phyloP scores from a whole-genome alignment of 1,139 yeast species.

The Magnusiomyces sp. region DNA sequence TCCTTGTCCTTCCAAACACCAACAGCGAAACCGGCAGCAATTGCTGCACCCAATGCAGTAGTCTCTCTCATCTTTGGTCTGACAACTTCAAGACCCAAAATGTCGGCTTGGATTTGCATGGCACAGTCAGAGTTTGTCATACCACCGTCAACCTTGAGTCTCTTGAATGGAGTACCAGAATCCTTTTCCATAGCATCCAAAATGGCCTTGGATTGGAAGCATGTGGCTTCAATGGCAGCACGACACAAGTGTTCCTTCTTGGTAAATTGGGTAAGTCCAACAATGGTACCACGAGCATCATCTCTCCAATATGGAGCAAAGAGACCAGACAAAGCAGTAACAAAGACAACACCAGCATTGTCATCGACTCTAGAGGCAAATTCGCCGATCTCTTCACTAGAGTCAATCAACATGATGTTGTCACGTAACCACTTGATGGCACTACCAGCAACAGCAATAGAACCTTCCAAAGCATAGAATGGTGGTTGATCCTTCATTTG shows the following conservation, averaged over 20 bases:
- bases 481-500: constrained; percentile 77
- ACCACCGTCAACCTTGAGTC: constrained; percentile 80
- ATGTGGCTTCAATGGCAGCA: constrained; percentile 92
- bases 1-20: constrained; percentile 69
- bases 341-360: constrained; percentile 89
- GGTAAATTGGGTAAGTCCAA: constrained; percentile 87
- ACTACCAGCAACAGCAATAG: constrained; percentile 94
- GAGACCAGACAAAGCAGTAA: constrained; percentile 89
- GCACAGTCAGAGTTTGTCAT: constrained; percentile 89
- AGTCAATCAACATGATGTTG: constrained; percentile 71
- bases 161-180: constrained; percentile 49
- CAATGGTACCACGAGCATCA: constrained; percentile 84
- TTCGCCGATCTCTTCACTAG: constrained; percentile 85
- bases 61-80: constrained; percentile 83
- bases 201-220: constrained; percentile 89
- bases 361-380: constrained; percentile 73
- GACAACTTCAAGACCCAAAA: constrained; percentile 72
- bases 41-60: constrained; percentile 94
- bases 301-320: constrained; percentile 97
- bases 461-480: constrained; percentile 87
- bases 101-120: constrained; percentile 90
- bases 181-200: constrained; percentile 85
- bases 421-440: constrained; percentile 93
- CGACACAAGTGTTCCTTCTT: constrained; percentile 82
- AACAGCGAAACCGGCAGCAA: constrained; percentile 84